Evolutionary conservation across 2,329 filamentous ascomycete genomes (phyloP).

Genomic region (Verticillium nonalfalfae): DNA sequence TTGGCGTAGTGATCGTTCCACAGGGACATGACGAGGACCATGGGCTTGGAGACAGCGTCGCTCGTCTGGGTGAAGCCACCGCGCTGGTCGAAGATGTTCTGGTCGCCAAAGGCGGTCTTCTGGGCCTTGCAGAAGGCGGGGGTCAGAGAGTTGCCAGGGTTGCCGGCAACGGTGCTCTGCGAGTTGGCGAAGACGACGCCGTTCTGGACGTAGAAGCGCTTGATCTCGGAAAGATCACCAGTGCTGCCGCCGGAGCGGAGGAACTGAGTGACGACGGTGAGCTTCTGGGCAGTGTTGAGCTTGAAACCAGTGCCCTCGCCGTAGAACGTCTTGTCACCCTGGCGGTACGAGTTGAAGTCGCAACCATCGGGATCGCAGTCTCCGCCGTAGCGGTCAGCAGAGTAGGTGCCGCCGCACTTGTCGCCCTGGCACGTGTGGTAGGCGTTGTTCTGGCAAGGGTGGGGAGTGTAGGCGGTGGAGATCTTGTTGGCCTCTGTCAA

Average conservation of each 20-base stretch:
- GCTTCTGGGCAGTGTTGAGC: conserved; percentile 51
- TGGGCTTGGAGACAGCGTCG: conserved; percentile 29
- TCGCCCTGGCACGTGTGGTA: conserved; percentile 44
- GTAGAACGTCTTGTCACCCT: conserved; percentile 59
- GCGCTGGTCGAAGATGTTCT: conserved; percentile 42
- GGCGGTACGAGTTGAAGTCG: conserved; percentile 64
- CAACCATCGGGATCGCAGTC: conserved; percentile 64
- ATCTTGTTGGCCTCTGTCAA: conserved; percentile 59
- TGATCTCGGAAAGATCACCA: conserved; percentile 53
- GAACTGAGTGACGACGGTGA: conserved; percentile 66
- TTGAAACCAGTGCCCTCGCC: conserved; percentile 45
- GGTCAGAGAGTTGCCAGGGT: conserved; percentile 44
- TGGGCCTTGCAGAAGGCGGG: conserved; percentile 51
- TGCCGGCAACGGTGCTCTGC: conserved; percentile 28
- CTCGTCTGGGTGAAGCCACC: conserved; percentile 56
- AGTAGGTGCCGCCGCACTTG: conserved; percentile 47
- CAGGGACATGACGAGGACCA: conserved; percentile 43
- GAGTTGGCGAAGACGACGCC: conserved; percentile 52
- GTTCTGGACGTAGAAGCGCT: conserved; percentile 60
- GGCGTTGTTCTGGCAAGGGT: conserved; percentile 49
- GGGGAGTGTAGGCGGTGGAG: conserved; percentile 58
- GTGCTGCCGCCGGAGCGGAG: conserved; percentile 25
- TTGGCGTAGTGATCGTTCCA: conserved; percentile 48
- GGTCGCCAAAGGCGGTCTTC: conserved; percentile 51
- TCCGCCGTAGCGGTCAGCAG: conserved; percentile 49